Evolutionary conservation across 495 filamentous ascomycete species (phyloP).

Genomic region (Aspergillus bertholletiae): DNA sequence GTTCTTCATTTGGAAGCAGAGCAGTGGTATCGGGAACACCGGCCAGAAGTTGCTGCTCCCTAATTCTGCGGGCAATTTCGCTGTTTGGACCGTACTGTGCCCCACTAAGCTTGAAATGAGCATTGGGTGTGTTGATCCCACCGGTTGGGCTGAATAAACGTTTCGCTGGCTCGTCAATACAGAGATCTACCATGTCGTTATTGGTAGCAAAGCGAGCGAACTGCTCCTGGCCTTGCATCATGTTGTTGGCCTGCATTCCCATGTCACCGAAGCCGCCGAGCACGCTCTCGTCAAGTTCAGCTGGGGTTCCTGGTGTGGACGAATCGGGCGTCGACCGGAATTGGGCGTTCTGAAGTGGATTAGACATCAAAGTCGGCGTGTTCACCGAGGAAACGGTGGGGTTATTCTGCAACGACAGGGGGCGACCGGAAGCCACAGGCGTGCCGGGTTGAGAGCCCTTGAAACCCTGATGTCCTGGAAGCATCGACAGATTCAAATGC

Average conservation of each 20-base stretch:
- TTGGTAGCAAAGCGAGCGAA: conserved; percentile 40
- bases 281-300: conserved; percentile 59
- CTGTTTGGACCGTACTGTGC: conserved; percentile 72
- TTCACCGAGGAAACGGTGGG: conserved; percentile 98
- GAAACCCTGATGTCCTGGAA: conserved; percentile 72
- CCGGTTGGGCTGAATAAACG: conserved; percentile 83
- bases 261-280: conserved; percentile 48
- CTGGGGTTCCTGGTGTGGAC: conserved; percentile 70
- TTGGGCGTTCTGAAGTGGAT: conserved; percentile 59
- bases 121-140: conserved; percentile 64
- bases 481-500: conserved; percentile 70
- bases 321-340: conserved; percentile 69
- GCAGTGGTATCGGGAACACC: conserved; percentile 54
- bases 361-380: conserved; percentile 77
- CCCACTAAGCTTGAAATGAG: conserved; percentile 66
- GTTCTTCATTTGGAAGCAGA: conserved; percentile 60
- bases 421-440: conserved; percentile 66
- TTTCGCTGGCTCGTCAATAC: conserved; percentile 95
- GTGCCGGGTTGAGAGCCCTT: conserved; percentile 83
- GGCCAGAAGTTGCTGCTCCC: conserved; percentile 71
- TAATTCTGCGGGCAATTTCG: conserved; percentile 64
- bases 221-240: conserved; percentile 52
- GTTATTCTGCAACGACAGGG: conserved; percentile 75
- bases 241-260: conserved; percentile 56
- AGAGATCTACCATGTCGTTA: conserved; percentile 64